Evolutionary conservation across 164 flowering plant species (phyloP), one percentile per base, ranked within the genome.

Genomic region (Vitis rupestris): DNA sequence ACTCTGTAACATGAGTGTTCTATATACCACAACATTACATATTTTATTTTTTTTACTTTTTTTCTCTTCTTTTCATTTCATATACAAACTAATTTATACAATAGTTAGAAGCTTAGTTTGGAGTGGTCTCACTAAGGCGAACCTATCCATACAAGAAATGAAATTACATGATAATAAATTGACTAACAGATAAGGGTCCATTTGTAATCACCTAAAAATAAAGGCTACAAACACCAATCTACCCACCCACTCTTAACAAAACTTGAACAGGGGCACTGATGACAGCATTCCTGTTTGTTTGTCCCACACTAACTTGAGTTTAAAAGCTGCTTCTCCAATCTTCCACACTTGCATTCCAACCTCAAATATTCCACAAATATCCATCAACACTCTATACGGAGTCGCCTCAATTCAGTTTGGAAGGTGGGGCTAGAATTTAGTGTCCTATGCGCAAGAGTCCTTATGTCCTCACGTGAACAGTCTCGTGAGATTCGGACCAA

Each of bases 401-500:
- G 72, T 3, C 92, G 88, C 75, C 86, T 82, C 70, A 93, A 30
- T 76, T 91, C 99, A 53, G 89, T 85, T 70, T 78, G 84, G 76
- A 95, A 93, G 27, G 82, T 71, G n/a, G 97, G 89, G 76, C 88
- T 93, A 3, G 92, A 82, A 68, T 76, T 79, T 29, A 95, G 75
- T 12, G 91, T 90, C 47, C 83, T 78, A 23, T 76, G 82, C 5
- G 98, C 99, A 57, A 93, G 97, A 71, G 71, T 83, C 72, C 93
- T 80, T 68, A 95, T 90, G 78, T 95, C 99, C 60, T 90, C 97
- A 12, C 97, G 76, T 10, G 99, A 83, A 77, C 94, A 93, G 64
- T 95, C 97, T 53, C 89, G 82, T 3, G 97, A 87, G 52, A 95
- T 93, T 52, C 97, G 93, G 65, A 91, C 97, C 71, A 95, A 84